Conservation (phyloP, 2,329 filamentous ascomycete species). For the Colletotrichum musae region DNA sequence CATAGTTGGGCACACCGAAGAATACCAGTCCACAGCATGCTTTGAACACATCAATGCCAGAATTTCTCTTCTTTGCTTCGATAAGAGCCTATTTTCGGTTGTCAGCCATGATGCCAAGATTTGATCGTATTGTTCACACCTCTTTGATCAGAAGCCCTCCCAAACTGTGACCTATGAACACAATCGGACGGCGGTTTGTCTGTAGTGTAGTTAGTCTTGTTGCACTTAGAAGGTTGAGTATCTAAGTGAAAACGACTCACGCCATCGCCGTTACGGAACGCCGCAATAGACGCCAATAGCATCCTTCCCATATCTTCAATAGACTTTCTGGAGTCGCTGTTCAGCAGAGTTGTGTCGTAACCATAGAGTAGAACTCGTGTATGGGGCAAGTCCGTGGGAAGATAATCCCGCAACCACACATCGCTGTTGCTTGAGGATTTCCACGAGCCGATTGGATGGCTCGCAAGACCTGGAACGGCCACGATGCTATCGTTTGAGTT, state of each 20-base stretch:
- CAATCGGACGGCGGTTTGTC: conserved; percentile 42
- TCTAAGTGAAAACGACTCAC: conserved; percentile 24
- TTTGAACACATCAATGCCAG: conserved; percentile 30
- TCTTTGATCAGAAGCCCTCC: conserved; percentile 48
- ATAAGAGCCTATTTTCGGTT: conserved; percentile 40
- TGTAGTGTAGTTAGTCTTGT: conserved; percentile 21
- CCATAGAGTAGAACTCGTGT: conserved; percentile 49
- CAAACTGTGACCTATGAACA: conserved; percentile 48
- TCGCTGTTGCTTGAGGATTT: conserved; percentile 45
- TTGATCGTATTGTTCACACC: conserved; percentile 26
- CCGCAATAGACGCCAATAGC: conserved; percentile 40
- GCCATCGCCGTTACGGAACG: conserved; percentile 36
- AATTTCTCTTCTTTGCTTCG: conserved; percentile 27
- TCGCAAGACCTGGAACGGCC: conserved; percentile 48
- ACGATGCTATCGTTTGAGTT: conserved; percentile 43
- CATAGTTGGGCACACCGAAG: conserved; percentile 49
- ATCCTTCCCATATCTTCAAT: conserved; percentile 41
- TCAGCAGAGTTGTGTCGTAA: conserved; percentile 47
- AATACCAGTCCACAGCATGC: conserved; percentile 46
- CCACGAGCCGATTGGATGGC: conserved; percentile 49
- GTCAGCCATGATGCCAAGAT: too few species aligned
- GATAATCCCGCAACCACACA: conserved; percentile 50
- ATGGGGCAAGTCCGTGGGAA: conserved; percentile 44
- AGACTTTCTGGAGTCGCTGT: conserved; percentile 43
- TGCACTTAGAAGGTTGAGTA: background rate